phyloP scores from a whole-genome alignment of 257 asterid genomes.

The Rehmannia glutinosa region DNA sequence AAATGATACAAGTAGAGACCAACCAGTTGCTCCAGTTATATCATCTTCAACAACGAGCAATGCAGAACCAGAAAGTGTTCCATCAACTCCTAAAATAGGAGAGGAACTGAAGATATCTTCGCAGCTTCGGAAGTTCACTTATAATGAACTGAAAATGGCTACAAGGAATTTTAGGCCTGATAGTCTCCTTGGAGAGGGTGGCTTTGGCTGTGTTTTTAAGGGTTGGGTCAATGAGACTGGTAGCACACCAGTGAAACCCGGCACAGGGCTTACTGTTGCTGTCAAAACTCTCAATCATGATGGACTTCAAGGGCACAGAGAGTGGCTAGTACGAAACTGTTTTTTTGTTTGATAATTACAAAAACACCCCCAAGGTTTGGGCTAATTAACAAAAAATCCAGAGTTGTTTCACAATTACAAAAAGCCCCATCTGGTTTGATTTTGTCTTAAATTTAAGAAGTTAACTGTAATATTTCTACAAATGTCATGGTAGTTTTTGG shows the following conservation, averaged over 20 bases:
- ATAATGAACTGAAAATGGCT: constrained; percentile 60
- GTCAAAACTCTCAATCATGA: constrained; percentile 78
- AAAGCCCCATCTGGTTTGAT: no score
- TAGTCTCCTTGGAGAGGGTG: constrained; percentile 83
- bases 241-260: constrained; percentile 60
- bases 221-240: constrained; percentile 83
- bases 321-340: constrained; percentile 65
- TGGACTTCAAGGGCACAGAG: constrained; percentile 94
- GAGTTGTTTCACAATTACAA: no score
- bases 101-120: constrained; percentile 73
- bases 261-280: constrained; percentile 80
- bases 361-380: background rate
- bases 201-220: constrained; percentile 87
- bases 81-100: constrained; percentile 55
- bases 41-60: constrained; percentile 69
- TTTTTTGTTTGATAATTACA: background rate
- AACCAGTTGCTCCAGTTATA: constrained; percentile 48
- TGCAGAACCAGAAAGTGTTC: constrained; percentile 39
- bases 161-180: constrained; percentile 73
- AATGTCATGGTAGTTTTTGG: no score
- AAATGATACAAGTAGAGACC: constrained; percentile 45
- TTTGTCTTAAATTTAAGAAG: no score
- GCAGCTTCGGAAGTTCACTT: constrained; percentile 70
- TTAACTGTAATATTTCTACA: no score
- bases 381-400: background rate